Evolutionary conservation across 208 protist genomes (phyloP).

Genomic region (Crithidia sp.): DNA sequence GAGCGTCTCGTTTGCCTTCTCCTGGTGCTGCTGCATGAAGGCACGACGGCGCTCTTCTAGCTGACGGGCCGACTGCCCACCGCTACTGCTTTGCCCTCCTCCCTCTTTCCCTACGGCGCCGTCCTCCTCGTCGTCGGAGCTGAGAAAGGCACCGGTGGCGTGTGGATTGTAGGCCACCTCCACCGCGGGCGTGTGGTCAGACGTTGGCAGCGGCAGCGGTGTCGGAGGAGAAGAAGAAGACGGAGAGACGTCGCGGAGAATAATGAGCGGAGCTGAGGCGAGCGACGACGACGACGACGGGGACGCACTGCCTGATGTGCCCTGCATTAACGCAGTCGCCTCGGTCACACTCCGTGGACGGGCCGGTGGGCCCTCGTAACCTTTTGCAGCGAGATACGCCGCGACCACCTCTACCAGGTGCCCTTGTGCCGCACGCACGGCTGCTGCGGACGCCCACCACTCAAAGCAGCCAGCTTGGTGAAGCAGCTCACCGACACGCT

Average conservation of each 20-base stretch:
- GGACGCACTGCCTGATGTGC: not conserved
- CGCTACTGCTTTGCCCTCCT: not conserved
- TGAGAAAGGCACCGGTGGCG: conserved; percentile 67
- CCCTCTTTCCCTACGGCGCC: conserved; percentile 1
- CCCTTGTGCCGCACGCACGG: conserved; percentile 35
- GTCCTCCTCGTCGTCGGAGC: conserved; percentile 72
- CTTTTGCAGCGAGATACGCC: not conserved
- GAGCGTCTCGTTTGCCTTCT: conserved; percentile 72
- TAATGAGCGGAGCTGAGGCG: not conserved
- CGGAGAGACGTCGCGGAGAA: not conserved
- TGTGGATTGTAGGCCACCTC: conserved; percentile 66
- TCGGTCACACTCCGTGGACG: conserved; percentile 11
- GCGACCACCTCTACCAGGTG: conserved; percentile 27
- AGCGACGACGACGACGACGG: not conserved
- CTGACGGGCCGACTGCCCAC: conserved; percentile 13
- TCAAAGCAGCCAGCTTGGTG: conserved; percentile 54
- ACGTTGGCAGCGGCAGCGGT: not conserved
- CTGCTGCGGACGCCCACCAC: conserved; percentile 47
- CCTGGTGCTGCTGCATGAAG: conserved; percentile 48
- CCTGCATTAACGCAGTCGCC: conserved; percentile 15
- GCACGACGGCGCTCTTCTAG: conserved; percentile 26
- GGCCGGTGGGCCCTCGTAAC: not conserved
- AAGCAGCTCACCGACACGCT: conserved; percentile 19
- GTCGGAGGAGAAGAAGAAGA: not conserved
- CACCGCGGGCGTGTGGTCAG: not conserved